Base-by-base conservation (phyloP, 1,284 basidiomycete genomes). In the Pseudozyma pruni region DNA sequence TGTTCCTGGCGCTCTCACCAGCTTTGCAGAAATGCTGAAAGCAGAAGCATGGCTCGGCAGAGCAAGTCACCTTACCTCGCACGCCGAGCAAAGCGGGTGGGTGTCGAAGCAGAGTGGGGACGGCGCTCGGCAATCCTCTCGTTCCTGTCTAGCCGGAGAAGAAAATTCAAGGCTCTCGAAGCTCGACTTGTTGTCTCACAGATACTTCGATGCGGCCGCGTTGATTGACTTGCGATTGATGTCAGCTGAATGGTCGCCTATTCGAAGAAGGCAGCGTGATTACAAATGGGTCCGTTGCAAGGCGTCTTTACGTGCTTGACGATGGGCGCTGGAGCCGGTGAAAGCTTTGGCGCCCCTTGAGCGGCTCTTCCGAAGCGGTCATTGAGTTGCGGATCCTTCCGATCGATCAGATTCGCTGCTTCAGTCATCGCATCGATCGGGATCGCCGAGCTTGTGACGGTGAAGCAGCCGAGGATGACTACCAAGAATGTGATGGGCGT, bases 281-380 rank as follows among this genome's bases (percentile, higher is more conserved):
- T 69, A 51, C 66, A 69, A 17, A 62, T 69, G 19, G 41, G 32
- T 7, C 56, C 47, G 16, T 56, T 47, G 52, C 63, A 67, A 9
- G 35, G 10, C 4, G 37, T 20, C 22, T 59, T 67, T 42, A 44
- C 45, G 29, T 68, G 57, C 39, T 68, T 60, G 32, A 53, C 45
- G 17, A 68, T 57, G 20, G 25, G 39, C 1, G 48, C 23, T 7
- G 44, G 27, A 8, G 41, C 42, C 17, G 1, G 33, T 14, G 17
- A 23, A 19, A 16, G 27, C 31, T 20, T 34, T 22, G 8, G 16
- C 14, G 29, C 22, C 9, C 16, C 9, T 27, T 16, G 10, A 5
- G 27, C 33, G 16, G 13, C 11, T n/a, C 41, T 44, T 11, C 27
- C 44, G 22, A 42, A 23, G n/a, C 20, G 33, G n/a, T 19, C 23